Evolutionary conservation across 1,284 basidiomycete species (phyloP).

Genomic region (Boletellus deceptivus): DNA sequence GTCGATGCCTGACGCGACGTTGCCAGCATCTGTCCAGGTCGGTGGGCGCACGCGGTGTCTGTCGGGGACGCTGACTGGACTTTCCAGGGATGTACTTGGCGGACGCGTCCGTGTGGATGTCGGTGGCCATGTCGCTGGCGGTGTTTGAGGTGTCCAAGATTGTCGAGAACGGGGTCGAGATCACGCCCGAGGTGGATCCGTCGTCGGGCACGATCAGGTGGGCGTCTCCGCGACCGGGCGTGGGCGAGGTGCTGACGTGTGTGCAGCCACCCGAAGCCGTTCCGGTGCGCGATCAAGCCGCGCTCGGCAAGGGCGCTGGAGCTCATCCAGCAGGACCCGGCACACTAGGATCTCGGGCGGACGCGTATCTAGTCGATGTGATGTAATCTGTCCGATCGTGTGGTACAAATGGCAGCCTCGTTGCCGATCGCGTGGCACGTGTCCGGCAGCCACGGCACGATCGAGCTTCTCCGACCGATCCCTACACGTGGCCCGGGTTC

Average conservation of each 20-base stretch:
- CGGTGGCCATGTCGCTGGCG: slow-evolving; percentile 52
- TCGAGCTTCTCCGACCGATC: too few species aligned
- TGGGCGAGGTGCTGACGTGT: slow-evolving; percentile 3
- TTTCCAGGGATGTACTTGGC: slow-evolving; percentile 50
- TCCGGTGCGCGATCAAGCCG: slow-evolving; percentile 57
- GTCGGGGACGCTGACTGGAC: slow-evolving; percentile 3
- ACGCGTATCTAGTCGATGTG: too few species aligned
- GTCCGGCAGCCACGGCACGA: background rate
- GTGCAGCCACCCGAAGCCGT: slow-evolving; percentile 57
- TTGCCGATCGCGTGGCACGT: background rate
- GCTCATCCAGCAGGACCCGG: slow-evolving; percentile 47
- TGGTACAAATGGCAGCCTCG: too few species aligned
- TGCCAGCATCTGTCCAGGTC: slow-evolving; percentile 56
- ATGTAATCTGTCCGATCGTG: too few species aligned
- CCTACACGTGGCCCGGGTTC: background rate
- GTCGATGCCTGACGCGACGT: slow-evolving; percentile 10
- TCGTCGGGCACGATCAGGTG: slow-evolving; percentile 61
- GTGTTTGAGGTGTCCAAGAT: slow-evolving; percentile 42
- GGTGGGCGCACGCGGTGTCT: background rate
- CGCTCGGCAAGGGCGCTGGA: slow-evolving; percentile 53
- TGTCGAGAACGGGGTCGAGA: slow-evolving; percentile 34
- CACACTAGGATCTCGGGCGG: slow-evolving; percentile 14
- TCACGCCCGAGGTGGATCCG: slow-evolving; percentile 51
- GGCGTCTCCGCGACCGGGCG: background rate
- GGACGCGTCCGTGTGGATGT: slow-evolving; percentile 55